Evolutionary conservation across 2,329 filamentous ascomycete species (phyloP).

Genomic region (Sporothrix variecibatus): DNA sequence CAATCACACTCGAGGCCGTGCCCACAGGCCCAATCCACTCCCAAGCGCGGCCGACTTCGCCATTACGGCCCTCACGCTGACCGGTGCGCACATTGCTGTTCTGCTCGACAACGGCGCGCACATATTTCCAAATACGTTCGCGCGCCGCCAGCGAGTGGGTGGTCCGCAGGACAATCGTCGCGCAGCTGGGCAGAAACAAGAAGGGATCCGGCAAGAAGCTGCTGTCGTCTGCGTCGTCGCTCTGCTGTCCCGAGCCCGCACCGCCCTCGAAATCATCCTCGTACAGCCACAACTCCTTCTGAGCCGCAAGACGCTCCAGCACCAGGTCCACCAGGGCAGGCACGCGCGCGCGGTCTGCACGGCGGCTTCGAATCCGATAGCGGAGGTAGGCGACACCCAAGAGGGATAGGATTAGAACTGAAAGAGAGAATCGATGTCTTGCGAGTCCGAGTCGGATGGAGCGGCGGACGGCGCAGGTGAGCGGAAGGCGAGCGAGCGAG

Average conservation of each 20-base stretch:
- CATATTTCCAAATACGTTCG: constrained; percentile 80
- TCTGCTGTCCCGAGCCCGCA: not conserved
- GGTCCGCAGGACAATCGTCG: constrained; percentile 81
- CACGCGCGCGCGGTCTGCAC: constrained; percentile 69
- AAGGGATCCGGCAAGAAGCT: constrained; percentile 64
- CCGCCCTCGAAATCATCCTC: constrained; percentile 38
- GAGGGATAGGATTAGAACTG: constrained; percentile 58
- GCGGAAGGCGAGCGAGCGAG: constrained; percentile 88
- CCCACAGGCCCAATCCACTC: constrained; percentile 67
- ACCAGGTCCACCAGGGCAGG: constrained; percentile 83
- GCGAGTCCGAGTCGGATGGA: constrained; percentile 78
- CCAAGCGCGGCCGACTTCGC: constrained; percentile 67
- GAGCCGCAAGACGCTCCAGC: constrained; percentile 75
- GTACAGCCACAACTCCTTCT: constrained; percentile 75
- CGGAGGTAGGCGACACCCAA: constrained; percentile 63
- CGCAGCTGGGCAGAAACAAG: constrained; percentile 86
- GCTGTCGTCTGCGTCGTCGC: constrained; percentile 55
- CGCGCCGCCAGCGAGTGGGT: constrained; percentile 76
- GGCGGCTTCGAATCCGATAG: constrained; percentile 61
- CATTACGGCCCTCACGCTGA: constrained; percentile 67
- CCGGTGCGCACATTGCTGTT: constrained; percentile 86
- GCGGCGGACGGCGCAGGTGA: constrained; percentile 78
- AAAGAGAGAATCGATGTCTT: constrained; percentile 84
- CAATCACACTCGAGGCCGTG: constrained; percentile 38
- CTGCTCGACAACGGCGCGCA: constrained; percentile 82